Base-by-base conservation (phyloP, 1,139 yeast genomes). In the Yamadazyma triangularis region DNA sequence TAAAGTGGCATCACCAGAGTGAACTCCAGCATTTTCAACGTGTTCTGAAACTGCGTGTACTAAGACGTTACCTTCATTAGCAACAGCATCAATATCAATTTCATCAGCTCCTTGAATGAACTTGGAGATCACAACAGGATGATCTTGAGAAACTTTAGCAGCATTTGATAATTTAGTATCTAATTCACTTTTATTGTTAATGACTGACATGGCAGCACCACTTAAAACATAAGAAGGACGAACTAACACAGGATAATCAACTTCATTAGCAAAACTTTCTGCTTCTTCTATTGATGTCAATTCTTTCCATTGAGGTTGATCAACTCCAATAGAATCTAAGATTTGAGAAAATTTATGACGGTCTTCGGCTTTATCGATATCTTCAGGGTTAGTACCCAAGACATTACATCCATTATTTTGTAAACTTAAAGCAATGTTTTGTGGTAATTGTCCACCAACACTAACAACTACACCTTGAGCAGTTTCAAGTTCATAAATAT, bases 171-270 rank as follows among this genome's bases (percentile, higher is more conserved):
- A 71, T 57, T 89, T 86, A 34, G 77, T 58, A 47, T 81, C 93
- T 47, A 91, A 73, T 58, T 91, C 97, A 36, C 73, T 67, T 53
- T 79, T 78, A 40, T 73, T 75, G 57, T 79, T 76, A 46, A 91
- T 88, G 31, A 88, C 96, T 42, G 93, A 82, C 98, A 91, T 91
- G 36, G 98, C 98, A 39, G 98, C 98, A 65, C 98, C 98, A 36
- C 96, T 85, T 43, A 91, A 73, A 29, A 91, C 98, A 51, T 91
- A 91, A 2, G 97, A 89, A 31, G 98, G 98, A 69, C 98, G 87
- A 39, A 91, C 96, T 51, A 91, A 73, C 9, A 91, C 98, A 30
- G 98, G 98, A 71, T 81, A 91, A 12, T 93, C 87, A 33, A 89
- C 98, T 45, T 73, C 73, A 34, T 79, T 71, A 30, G 97, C 96